Base-by-base conservation (phyloP, 2,329 filamentous ascomycete genomes). In the Ophiobolus disseminans region DNA sequence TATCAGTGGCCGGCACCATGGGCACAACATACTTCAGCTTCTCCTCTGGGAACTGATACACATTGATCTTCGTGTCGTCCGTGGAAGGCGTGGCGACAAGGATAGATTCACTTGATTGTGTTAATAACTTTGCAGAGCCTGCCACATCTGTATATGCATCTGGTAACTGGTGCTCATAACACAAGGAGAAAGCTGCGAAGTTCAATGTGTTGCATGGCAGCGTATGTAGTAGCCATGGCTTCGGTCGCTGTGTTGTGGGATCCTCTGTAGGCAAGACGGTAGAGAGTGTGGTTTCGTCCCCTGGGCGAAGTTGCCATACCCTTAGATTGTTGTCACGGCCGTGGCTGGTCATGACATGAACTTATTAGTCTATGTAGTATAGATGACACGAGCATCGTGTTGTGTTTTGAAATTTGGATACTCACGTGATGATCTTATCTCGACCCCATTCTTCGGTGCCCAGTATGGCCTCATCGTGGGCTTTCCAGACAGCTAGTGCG, bases 201-300 rank as follows among this genome's bases (percentile, higher is more conserved):
- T 97, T 99, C 76, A 97, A 83, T 1, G 93, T 91, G 66, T 97
- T 97, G 34, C 97, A 91, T 4, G 89, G 80, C 4, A 99, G 76
- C 3, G 89, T 82, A 72, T 96, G 84, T 17, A 96, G 73, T n/a
- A 97, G 77, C 91, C 90, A 96, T 22, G 94, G 94, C 62, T 86
- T 81, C 14, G 81, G 82, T 22, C 68, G 55, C 76, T 81, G 40
- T 71, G 72, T 36, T 72, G 74, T 21, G 70, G 72, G 1, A 69
- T 76, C 37, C 53, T 95, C 90, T 23, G 93, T 81, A 0, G 93
- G 93, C 10, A 95, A 76, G 7, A 76, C 77, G 25, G 80, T 86
- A 62, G 86, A 89, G 56, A 96, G 77, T 13, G 77, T 71, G 17
- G 78, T 70, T 63, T 94, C 88, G 45, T 88, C 84, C 7, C 78